A percentile compares a stretch with the other conserved stretches of the same genome.
Evolutionary conservation across 345 rosid genomes (phyloP).

Genomic region (Eucalyptus erythrocorys): DNA sequence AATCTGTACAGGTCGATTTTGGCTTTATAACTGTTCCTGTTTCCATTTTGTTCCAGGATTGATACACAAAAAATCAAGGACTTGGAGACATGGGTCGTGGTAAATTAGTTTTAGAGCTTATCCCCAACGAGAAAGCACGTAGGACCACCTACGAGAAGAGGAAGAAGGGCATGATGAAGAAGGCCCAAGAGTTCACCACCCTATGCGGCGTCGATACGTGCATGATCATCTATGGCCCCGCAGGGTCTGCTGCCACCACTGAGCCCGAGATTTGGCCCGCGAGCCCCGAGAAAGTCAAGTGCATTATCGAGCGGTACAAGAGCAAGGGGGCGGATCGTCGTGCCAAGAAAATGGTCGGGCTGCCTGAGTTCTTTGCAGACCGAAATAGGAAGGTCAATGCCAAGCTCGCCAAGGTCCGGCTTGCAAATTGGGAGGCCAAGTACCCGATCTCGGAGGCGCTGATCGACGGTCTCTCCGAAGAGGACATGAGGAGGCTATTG

Average conservation of each 20-base stretch:
- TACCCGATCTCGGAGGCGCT: neutral
- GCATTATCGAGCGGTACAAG: conserved; percentile 3
- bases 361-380: neutral
- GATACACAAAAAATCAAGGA: neutral
- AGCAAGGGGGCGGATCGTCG: neutral
- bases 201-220: conserved; percentile 14
- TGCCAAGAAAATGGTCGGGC: neutral
- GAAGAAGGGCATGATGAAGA: conserved; percentile 17
- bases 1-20: neutral
- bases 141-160: conserved; percentile 5
- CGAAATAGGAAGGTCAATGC: conserved; percentile 1
- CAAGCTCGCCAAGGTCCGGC: conserved; percentile 2
- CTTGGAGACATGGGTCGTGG: conserved; percentile 12
- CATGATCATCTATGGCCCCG: conserved; percentile 7
- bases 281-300: neutral
- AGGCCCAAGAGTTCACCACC: conserved; percentile 12
- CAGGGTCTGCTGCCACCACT: neutral
- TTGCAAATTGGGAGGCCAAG: neutral
- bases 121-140: conserved; percentile 12
- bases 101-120: conserved; percentile 9
- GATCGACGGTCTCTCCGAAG: neutral
- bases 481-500: neutral
- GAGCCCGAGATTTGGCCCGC: conserved; percentile 9
- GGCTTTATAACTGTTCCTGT: neutral
- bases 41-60: neutral